Conservation (phyloP, 768 basidiomycete genomes). For the Crepidotus variabilis region DNA sequence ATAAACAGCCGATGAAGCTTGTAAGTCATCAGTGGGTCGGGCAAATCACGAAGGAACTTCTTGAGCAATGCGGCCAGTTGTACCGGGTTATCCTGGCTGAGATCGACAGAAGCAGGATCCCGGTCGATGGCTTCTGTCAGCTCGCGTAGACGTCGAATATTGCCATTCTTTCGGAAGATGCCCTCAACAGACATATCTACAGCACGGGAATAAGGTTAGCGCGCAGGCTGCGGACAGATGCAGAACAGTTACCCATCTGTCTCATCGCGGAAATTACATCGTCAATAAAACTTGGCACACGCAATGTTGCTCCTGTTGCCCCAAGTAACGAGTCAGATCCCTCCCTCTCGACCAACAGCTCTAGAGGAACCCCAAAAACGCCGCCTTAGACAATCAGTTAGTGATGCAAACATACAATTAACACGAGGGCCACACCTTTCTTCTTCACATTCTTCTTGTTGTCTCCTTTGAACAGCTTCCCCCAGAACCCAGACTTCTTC, state of each 20-base stretch:
- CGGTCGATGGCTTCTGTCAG: constrained; percentile 91
- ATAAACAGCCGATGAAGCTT: constrained; percentile 88
- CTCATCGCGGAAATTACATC: constrained; percentile 98
- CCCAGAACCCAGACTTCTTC: constrained; percentile 95
- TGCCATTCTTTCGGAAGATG: constrained; percentile 97
- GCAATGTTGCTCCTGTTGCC: constrained; percentile 76
- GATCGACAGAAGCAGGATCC: constrained; percentile 88
- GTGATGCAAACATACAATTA: neutral
- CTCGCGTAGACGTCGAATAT: constrained; percentile 90
- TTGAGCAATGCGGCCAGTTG: constrained; percentile 96
- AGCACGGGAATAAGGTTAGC: constrained; percentile 4
- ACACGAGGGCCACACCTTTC: constrained; percentile 49
- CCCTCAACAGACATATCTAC: constrained; percentile 98
- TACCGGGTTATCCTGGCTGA: constrained; percentile 92
- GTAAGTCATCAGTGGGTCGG: constrained; percentile 94
- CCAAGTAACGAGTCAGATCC: constrained; percentile 95
- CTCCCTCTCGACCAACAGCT: constrained; percentile 88
- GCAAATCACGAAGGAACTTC: constrained; percentile 94
- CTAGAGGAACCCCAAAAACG: constrained; percentile 90
- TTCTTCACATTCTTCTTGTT: constrained; percentile 86
- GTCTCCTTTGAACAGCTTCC: constrained; percentile 89
- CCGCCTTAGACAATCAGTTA: constrained; percentile 42
- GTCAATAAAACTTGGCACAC: constrained; percentile 97
- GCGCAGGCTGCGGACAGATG: neutral
- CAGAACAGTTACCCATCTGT: constrained; percentile 78